These are phyloP conservation scores for Solanum raphanifolium DNA, from an alignment of 257 asterid species.

Conservation along the genomic window DNA sequence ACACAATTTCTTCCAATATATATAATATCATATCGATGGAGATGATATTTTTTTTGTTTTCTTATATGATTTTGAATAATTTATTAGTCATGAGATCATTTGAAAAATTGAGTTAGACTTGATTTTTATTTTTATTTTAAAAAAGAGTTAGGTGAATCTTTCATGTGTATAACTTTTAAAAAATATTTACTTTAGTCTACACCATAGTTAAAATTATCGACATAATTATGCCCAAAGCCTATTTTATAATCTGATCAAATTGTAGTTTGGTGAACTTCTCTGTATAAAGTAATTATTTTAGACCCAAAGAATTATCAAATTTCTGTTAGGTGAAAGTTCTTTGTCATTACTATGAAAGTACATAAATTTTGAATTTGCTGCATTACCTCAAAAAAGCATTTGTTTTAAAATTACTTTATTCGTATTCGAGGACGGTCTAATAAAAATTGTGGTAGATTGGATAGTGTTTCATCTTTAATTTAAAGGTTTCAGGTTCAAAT, in stretches of 20 bases:
- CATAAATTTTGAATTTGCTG: neutral
- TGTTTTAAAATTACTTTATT: neutral
- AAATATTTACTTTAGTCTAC: neutral
- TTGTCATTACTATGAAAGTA: neutral
- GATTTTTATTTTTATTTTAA: no score
- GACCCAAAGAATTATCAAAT: neutral
- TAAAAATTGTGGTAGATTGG: rapidly evolving
- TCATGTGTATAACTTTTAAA: neutral
- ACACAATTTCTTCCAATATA: neutral
- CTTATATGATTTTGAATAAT: no score
- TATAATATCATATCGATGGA: no score
- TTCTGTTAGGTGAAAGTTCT: neutral
- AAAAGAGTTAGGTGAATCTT: neutral
- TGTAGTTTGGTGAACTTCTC: neutral
- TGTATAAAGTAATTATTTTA: neutral
- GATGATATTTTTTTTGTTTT: neutral
- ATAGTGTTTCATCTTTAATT: neutral
- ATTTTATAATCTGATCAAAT: neutral
- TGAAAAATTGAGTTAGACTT: neutral
- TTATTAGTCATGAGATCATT: neutral
- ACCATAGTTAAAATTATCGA: neutral
- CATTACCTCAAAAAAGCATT: neutral
- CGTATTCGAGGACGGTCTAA: neutral
- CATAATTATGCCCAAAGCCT: neutral
- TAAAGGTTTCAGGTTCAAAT: rapidly evolving